Evolutionary conservation across 768 basidiomycete genomes (phyloP), one percentile per base, ranked within the genome.

Genomic region (Holtermanniella nyarrowii): DNA sequence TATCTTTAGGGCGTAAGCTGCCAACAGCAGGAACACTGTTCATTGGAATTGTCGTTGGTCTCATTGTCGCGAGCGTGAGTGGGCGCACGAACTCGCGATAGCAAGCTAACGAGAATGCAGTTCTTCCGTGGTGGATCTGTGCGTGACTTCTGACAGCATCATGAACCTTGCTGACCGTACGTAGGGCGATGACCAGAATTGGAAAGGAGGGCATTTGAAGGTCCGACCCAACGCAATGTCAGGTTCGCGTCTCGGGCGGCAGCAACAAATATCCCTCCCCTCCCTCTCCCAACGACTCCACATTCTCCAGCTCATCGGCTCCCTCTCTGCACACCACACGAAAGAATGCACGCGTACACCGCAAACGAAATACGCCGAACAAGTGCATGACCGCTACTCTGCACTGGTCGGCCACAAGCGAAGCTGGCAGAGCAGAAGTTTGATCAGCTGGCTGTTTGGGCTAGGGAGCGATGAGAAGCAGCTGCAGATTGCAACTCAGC

Each of bases 281-380:
- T 86, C 85, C 0, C 69, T 83, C 12, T 82, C 84, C 42, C 89
- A 97, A 71, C 84, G 95, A 13, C 77, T 77, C 23, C 84, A 90
- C 21, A 82, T 97, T 12, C 79, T 97, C 27, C 82, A 88, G 50
- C 79, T 96, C 48, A 77, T 99, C 50, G 85, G 85, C 24, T 83
- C 84, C 3, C 79, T 99, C 44, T 82, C 88, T 0, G 82, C 89
- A 0, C 88, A 95, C 66, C 84, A 97, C 70, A 97, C 95, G 18
- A 83, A 83, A 52, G 84, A 91, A 73, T 97, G 91, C 74, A 88
- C 86, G 5, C 80, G 86, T 47, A 77, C 79, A 61, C 77, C 87
- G 3, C 93, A 96, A 69, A 80, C 83, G 5, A 76, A 87, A 26
- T 99, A 97, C 71, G 76, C 76, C 50, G 79, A 85, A 42, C 95